These are phyloP conservation scores for Ogataea pignaliae DNA, from an alignment of 805 yeast species.

Conservation along the genomic window DNA sequence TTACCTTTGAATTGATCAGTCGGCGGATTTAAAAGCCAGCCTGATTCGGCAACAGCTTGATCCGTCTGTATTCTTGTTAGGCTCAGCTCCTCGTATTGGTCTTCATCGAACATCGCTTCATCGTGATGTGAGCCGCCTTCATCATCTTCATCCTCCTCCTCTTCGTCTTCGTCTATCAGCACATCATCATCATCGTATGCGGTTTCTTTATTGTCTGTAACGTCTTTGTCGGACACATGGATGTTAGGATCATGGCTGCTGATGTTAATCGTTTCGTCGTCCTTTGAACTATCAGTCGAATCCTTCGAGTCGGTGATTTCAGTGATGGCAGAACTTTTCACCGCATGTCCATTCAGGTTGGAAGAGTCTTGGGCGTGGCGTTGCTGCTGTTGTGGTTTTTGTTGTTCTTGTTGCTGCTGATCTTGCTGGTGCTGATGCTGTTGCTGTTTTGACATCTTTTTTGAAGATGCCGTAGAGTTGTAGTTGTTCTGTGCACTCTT, in stretches of 20 bases:
- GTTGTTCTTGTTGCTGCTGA: no score
- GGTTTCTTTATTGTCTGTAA: constrained; percentile 8
- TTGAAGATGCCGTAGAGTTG: constrained; percentile 3
- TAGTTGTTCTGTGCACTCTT: neutral
- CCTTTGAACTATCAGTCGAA: constrained; percentile 33
- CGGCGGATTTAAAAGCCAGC: constrained; percentile 60
- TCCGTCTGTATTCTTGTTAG: constrained; percentile 65
- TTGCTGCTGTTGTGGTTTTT: neutral
- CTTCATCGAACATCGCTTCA: constrained; percentile 17
- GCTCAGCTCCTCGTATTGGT: constrained; percentile 40
- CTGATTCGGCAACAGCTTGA: constrained; percentile 63
- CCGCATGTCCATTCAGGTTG: neutral
- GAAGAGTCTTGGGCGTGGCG: neutral
- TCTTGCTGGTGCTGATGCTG: neutral
- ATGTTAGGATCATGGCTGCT: constrained; percentile 2
- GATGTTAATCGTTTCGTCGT: constrained; percentile 27
- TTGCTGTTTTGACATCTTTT: neutral
- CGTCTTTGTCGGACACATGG: constrained; percentile 3
- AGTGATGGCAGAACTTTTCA: constrained; percentile 17
- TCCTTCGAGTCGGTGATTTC: constrained; percentile 31
- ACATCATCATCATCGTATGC: constrained; percentile 9
- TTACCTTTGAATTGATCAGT: constrained; percentile 47
- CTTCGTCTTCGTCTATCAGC: constrained; percentile 14
- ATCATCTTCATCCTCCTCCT: constrained; percentile 14
- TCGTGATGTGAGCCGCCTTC: constrained; percentile 19